Conservation (phyloP, 139 green algal genomes). For the Coelastrella sp. region DNA sequence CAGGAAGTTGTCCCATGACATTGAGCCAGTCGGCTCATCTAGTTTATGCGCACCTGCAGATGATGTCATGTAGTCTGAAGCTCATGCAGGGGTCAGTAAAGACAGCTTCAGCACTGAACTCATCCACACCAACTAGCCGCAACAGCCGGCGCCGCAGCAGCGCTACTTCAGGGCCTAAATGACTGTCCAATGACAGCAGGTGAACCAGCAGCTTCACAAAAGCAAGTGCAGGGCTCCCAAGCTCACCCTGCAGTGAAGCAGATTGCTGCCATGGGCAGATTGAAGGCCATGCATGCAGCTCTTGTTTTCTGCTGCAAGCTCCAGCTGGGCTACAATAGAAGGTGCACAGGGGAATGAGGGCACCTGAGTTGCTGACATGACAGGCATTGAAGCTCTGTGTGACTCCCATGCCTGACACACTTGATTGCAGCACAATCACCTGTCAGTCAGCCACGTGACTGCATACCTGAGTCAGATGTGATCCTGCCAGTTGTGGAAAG, state of each 20-base stretch:
- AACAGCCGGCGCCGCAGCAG: conserved; percentile 89
- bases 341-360: too few species aligned
- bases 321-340: background rate
- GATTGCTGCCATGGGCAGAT: too few species aligned
- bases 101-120: conserved; percentile 82
- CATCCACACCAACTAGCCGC: conserved; percentile 79
- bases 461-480: conserved; percentile 71
- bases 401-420: too few species aligned
- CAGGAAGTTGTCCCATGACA: too few species aligned
- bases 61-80: conserved; percentile 88
- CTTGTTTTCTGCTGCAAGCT: background rate
- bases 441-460: too few species aligned
- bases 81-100: conserved; percentile 89
- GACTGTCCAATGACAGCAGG: conserved; percentile 82
- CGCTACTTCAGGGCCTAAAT: conserved; percentile 64
- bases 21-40: too few species aligned
- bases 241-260: conserved; percentile 60
- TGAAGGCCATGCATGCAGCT: background rate
- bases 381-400: too few species aligned
- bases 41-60: conserved; percentile 69
- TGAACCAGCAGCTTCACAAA: conserved; percentile 84
- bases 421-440: too few species aligned
- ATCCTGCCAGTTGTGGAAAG: conserved; percentile 87
- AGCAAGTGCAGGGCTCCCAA: conserved; percentile 85
- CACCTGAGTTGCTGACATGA: too few species aligned